Evolutionary conservation across 192 early-diverging fungal species (phyloP), one percentile per base, ranked within the genome.

Genomic region (Coemansia brasiliensis): DNA sequence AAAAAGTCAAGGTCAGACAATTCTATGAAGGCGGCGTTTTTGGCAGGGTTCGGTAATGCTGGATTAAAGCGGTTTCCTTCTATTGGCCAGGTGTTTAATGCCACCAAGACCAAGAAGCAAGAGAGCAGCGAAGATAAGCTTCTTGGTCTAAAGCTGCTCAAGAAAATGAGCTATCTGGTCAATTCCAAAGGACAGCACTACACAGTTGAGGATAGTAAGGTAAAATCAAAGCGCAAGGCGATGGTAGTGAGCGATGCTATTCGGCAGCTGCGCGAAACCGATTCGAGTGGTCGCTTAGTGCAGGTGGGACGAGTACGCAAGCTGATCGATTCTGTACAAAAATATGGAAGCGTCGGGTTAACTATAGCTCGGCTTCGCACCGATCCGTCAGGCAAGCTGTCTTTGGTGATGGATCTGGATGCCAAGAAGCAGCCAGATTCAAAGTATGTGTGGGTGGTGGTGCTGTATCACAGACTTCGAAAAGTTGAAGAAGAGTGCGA

Each of bases 21-120:
- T 25, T 42, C 40, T 17, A 25, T 16, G n/a, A 25, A 24, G 24
- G 26, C 24, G 21, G n/a, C 7, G 22, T 49, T 49, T 22, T 22
- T 26, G 20, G 55, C 44, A 39, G 63, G 45, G 10, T 32, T 65
- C 13, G 55, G 55, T 13, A 39, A 41, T 7, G 63, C 65, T 4
- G 65, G 65, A 4, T 9, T 55, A 25, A 67, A 61, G 65, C 65
- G 65, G 38, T 67, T 67, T 48, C 65, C 65, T 2, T 29, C 43
- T 8, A 42, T 60, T 10, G 39, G 38, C 52, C 5, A 16, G 12
- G 65, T 67, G 17, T 38, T 45, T 5, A 60, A 52, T 15, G 18
- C 53, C 27, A 24, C 32, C 21, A 44, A 46, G 27, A 11, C 21
- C 13, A 57, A 57, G 10, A 6, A 20, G 32, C n/a, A 17, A 10